phyloP scores from a whole-genome alignment of 306 rosid genomes.

The Cucurbita pepo region DNA sequence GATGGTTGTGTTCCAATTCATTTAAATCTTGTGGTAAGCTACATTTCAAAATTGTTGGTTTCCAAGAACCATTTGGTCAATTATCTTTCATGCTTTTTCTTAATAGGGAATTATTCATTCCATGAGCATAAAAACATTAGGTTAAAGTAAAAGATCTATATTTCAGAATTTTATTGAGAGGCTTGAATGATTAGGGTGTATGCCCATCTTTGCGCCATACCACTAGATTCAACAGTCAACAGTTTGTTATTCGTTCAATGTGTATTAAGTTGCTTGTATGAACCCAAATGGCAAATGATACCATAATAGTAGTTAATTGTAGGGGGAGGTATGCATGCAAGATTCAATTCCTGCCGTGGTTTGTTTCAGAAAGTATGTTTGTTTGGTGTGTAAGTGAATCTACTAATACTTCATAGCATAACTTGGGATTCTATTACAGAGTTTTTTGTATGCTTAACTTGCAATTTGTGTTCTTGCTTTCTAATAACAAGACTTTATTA shows the following conservation, averaged over 20 bases:
- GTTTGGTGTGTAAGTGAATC: neutral
- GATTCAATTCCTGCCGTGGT: neutral
- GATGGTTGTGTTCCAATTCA: conserved; percentile 68
- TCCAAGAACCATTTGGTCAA: neutral
- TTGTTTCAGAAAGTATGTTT: neutral
- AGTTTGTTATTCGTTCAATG: neutral
- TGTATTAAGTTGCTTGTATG: neutral
- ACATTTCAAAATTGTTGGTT: neutral
- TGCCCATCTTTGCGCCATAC: neutral
- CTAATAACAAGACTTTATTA: neutral
- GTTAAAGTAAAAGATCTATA: neutral
- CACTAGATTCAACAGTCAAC: neutral
- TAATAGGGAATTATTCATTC: neutral
- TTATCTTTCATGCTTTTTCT: neutral
- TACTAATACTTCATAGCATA: neutral
- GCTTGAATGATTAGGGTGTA: neutral
- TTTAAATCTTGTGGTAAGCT: conserved; percentile 77
- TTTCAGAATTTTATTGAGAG: neutral
- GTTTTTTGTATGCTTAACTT: neutral
- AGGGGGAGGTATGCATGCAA: neutral
- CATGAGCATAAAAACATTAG: neutral
- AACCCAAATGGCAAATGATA: no score
- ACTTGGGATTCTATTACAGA: neutral
- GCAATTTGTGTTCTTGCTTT: neutral
- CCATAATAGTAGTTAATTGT: neutral